Conservation (phyloP, 2,329 filamentous ascomycete species). For the Aspergillus novoparasiticus region DNA sequence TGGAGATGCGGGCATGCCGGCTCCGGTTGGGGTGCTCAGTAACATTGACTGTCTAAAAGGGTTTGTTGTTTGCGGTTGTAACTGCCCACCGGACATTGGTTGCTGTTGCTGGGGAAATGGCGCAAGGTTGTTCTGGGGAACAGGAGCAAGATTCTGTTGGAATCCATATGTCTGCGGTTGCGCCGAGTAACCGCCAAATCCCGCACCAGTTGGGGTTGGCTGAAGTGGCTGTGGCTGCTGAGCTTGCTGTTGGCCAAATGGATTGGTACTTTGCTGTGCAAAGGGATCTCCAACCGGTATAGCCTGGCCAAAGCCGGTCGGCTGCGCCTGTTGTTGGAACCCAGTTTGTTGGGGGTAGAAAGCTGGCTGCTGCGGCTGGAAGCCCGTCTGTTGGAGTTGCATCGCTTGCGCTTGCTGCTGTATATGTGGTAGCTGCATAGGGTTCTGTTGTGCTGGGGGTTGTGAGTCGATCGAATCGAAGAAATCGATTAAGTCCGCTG, state of each 20-base stretch:
- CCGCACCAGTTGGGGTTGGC: constrained; percentile 69
- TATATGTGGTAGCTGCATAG: constrained; percentile 41
- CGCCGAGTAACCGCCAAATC: constrained; percentile 79
- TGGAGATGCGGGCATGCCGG: constrained; percentile 49
- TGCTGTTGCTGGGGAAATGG: constrained; percentile 49
- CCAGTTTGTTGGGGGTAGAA: constrained; percentile 33
- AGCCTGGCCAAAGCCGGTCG: constrained; percentile 26
- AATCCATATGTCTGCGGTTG: constrained; percentile 63
- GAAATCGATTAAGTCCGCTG: constrained; percentile 85
- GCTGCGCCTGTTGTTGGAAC: constrained; percentile 41
- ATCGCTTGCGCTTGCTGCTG: constrained; percentile 34
- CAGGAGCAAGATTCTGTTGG: constrained; percentile 46
- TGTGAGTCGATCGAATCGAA: constrained; percentile 93
- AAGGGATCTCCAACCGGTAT: constrained; percentile 37
- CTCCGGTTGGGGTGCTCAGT: constrained; percentile 52
- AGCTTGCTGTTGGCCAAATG: constrained; percentile 38
- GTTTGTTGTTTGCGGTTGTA: constrained; percentile 68
- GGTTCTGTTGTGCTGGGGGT: constrained; percentile 56
- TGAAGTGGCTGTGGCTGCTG: constrained; percentile 55
- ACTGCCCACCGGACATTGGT: constrained; percentile 27
- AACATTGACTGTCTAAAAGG: constrained; percentile 94
- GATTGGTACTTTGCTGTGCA: constrained; percentile 35
- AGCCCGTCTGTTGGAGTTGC: constrained; percentile 43
- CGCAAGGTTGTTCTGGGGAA: constrained; percentile 53
- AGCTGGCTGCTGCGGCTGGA: constrained; percentile 25